Base-by-base conservation (phyloP, 2,329 filamentous ascomycete genomes). In the Ophiocordyceps camponoti-rufipedis region DNA sequence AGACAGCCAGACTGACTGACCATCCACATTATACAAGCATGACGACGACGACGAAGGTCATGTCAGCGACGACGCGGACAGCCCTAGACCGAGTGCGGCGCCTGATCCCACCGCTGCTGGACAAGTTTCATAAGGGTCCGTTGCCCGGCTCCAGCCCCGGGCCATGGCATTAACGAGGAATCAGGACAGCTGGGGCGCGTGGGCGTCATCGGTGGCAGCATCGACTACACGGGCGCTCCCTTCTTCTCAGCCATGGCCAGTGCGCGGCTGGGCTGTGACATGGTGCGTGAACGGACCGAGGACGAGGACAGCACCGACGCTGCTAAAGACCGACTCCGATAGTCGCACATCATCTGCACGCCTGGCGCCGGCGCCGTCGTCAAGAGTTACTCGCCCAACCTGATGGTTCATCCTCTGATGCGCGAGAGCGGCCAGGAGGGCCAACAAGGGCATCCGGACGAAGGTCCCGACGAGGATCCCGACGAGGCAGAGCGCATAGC, bases 181-280 rank as follows among this genome's bases (percentile, higher is more conserved):
- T 5, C 54, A 94, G 89, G 91, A 48, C 89, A 96, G 64, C 72
- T 94, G 52, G 91, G 91, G 5, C 78, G 91, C 46, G 79, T 98
- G 45, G 91, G 80, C 45, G 91, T 98, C 48, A 91, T 98, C 52
- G 91, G 91, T 44, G 91, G 91, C 39, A 94, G 86, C 58, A 80
- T 89, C 60, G 89, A 96, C 64, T 98, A 96, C 61, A 95, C 91
- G 1, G 91, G 91, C 35, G 91, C 91, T 48, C 91, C 91, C 12
- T 98, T 94, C 67, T 98, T 98, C 66, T 95, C 89, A 18, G 88
- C 89, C 51, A 95, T 95, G 79, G 91, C 91, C 12, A 94, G 86
- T 52, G 91, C 91, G 42, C 78, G 83, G 56, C 67, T 96, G 47
- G 91, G 89, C 5, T 86, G 82, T 56, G 87, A 94, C 57, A 85